A percentile compares a stretch with the other conserved stretches of the same genome.
Evolutionary conservation across 2,329 filamentous ascomycete genomes (phyloP).

Genomic region (Pestalotiopsis sp.): DNA sequence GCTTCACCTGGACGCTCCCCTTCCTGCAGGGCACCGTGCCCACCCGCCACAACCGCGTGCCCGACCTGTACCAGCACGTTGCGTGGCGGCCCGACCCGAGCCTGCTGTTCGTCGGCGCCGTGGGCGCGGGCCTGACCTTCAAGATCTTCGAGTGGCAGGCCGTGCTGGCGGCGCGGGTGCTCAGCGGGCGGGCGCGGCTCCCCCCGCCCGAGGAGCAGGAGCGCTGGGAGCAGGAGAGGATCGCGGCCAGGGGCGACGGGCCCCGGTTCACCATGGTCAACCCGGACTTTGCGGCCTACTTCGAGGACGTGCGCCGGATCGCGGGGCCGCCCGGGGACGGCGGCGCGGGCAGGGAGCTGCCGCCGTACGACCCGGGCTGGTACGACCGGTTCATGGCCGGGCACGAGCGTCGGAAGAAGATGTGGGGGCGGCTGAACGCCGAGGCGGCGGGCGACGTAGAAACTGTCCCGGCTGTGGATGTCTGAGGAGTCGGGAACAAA

Average conservation of each 20-base stretch:
- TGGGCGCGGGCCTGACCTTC: constrained; percentile 62
- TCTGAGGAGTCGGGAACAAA: background rate
- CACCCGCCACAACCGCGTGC: constrained; percentile 57
- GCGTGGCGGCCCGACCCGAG: constrained; percentile 57
- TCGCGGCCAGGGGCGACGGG: constrained; percentile 57
- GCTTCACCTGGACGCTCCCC: constrained; percentile 65
- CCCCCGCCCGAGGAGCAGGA: constrained; percentile 52
- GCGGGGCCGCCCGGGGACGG: constrained; percentile 45
- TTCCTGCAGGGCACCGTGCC: constrained; percentile 55
- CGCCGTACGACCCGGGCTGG: constrained; percentile 49
- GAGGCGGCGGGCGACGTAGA: constrained; percentile 21
- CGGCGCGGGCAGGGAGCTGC: constrained; percentile 46
- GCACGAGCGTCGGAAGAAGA: constrained; percentile 56
- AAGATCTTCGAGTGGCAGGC: constrained; percentile 72
- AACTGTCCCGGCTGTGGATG: background rate
- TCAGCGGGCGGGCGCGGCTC: constrained; percentile 55
- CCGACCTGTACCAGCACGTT: constrained; percentile 59
- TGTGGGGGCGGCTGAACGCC: constrained; percentile 59
- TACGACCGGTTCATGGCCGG: constrained; percentile 53
- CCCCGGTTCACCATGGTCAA: constrained; percentile 57
- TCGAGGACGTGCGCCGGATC: constrained; percentile 55
- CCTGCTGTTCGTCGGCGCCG: constrained; percentile 61
- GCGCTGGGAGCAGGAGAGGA: constrained; percentile 59
- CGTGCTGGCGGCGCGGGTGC: constrained; percentile 60
- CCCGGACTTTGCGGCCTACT: constrained; percentile 67